These are phyloP conservation scores for Rugosomyces carneus DNA, from an alignment of 1,284 basidiomycete species.

Conservation along the genomic window DNA sequence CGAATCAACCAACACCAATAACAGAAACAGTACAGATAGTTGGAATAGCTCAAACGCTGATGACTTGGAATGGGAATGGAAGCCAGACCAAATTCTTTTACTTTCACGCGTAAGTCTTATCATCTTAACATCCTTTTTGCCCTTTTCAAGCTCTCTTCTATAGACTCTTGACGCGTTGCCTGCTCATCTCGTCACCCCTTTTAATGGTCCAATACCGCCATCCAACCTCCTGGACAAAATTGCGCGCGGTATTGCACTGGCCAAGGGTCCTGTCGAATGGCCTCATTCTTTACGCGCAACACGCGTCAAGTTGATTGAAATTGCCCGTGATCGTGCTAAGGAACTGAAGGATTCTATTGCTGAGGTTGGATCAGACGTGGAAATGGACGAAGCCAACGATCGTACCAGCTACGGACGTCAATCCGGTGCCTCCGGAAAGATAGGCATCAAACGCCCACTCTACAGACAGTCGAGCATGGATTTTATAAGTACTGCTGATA, in stretches of 20 bases:
- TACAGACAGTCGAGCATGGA: constrained; percentile 83
- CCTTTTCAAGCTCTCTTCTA: neutral
- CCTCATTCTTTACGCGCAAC: constrained; percentile 74
- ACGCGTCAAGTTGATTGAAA: constrained; percentile 70
- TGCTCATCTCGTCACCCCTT: constrained; percentile 74
- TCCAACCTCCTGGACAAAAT: constrained; percentile 80
- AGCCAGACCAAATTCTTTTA: constrained; percentile 59
- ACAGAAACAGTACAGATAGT: constrained; percentile 71
- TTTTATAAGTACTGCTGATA: constrained; percentile 52
- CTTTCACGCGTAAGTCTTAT: constrained; percentile 57
- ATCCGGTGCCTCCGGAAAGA: constrained; percentile 20
- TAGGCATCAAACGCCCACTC: constrained; percentile 43
- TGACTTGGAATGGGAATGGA: constrained; percentile 67
- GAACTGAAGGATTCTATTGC: constrained; percentile 36
- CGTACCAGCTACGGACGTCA: constrained; percentile 17
- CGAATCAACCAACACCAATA: constrained; percentile 41
- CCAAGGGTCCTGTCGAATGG: constrained; percentile 71
- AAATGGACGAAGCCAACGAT: constrained; percentile 31
- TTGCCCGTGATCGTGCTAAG: constrained; percentile 56
- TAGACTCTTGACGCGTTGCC: constrained; percentile 78
- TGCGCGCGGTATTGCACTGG: constrained; percentile 61
- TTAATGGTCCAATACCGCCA: constrained; percentile 72
- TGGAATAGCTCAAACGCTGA: constrained; percentile 77
- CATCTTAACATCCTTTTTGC: constrained; percentile 7
- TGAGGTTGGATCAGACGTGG: constrained; percentile 25